Percentiles rank a stretch among this genome's conserved stretches.
phyloP scores from a whole-genome alignment of 225 moss, liverwort and hornwort genomes.

The Antitrichia curtipendula region DNA sequence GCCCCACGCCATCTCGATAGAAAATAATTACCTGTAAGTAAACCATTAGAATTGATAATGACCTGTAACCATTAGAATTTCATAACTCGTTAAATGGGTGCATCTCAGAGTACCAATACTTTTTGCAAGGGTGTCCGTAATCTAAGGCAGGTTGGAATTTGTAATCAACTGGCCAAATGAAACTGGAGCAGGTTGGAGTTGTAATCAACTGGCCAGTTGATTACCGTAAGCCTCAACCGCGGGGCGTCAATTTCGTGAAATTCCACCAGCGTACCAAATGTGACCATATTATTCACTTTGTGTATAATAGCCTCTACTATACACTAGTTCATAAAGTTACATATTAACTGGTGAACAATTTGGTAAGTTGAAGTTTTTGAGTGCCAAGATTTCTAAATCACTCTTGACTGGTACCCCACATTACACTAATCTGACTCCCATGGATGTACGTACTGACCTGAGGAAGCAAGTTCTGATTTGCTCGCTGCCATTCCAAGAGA shows the following conservation, averaged over 20 bases:
- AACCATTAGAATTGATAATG: neutral
- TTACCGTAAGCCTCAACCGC: no score
- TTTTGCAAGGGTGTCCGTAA: neutral
- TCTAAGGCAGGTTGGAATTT: neutral
- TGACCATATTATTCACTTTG: neutral
- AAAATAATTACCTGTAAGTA: constrained; percentile 17
- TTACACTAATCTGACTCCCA: neutral
- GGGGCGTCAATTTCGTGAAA: no score
- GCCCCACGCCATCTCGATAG: constrained; percentile 25
- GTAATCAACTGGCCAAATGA: no score
- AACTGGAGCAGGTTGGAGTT: no score
- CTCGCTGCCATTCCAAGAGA: constrained; percentile 9
- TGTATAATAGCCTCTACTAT: no score
- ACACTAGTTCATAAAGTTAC: neutral
- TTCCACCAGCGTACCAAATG: neutral
- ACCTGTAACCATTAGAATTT: neutral
- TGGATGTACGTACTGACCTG: neutral
- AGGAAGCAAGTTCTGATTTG: constrained; percentile 18
- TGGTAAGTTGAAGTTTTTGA: neutral
- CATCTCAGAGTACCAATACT: neutral
- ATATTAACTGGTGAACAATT: no score
- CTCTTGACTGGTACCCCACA: neutral
- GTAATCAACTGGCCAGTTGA: no score
- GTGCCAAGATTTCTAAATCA: neutral
- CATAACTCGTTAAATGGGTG: neutral